Conservation (phyloP, 345 rosid genomes). For the Aquilaria malaccensis region DNA sequence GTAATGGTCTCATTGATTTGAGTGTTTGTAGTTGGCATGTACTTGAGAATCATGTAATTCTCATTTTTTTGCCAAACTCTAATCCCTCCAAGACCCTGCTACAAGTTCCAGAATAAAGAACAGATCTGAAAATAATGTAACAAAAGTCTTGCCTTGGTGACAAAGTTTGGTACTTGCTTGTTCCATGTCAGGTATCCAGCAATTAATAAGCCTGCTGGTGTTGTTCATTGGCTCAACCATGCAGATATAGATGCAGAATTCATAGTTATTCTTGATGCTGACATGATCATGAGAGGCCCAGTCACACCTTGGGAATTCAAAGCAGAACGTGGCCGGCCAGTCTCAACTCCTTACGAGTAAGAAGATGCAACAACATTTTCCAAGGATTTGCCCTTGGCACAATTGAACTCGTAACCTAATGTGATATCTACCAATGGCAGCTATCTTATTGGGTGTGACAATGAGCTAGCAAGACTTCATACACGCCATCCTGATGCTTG, state of each 20-base stretch:
- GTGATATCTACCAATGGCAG: constrained; percentile 31
- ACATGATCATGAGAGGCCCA: constrained; percentile 94
- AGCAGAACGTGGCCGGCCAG: constrained; percentile 90
- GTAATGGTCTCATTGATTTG: too few species aligned
- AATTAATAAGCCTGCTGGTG: constrained; percentile 96
- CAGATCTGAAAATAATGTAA: neutral
- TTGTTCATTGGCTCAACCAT: constrained; percentile 98
- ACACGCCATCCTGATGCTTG: constrained; percentile 89
- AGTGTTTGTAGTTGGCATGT: neutral
- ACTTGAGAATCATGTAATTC: neutral
- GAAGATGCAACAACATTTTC: constrained; percentile 10
- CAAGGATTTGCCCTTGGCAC: neutral
- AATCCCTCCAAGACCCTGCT: neutral
- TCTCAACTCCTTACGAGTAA: constrained; percentile 99
- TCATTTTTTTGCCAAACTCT: neutral
- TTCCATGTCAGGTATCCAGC: constrained; percentile 85
- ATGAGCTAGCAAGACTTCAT: constrained; percentile 89
- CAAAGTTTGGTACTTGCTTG: constrained; percentile 6
- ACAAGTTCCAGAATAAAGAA: neutral
- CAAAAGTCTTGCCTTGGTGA: too few species aligned
- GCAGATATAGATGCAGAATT: constrained; percentile 79
- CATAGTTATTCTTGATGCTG: constrained; percentile 94
- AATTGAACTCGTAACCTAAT: neutral
- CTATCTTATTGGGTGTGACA: constrained; percentile 93
- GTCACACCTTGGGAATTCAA: constrained; percentile 96